Percentiles rank a stretch among this genome's conserved stretches.
These are phyloP conservation scores for Funneliformis geosporum DNA, from an alignment of 192 early-diverging fungal genomes.

Conservation along the genomic window DNA sequence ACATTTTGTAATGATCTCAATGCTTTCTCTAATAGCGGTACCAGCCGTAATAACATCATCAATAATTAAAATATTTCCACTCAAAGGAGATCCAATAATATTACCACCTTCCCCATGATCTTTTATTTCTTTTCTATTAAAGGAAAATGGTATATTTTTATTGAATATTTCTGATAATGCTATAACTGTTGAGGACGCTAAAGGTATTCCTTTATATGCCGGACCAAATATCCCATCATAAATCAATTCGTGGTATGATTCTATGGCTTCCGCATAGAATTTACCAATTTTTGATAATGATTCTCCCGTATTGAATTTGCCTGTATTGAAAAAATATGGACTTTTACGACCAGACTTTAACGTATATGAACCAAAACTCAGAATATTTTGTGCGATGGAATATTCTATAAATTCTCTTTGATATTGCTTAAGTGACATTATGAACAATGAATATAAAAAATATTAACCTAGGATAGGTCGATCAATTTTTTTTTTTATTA, in stretches of 20 bases:
- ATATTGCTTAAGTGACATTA: constrained; percentile 65
- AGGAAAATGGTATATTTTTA: constrained; percentile 77
- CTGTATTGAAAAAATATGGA: constrained; percentile 99
- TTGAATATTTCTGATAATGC: constrained; percentile 64
- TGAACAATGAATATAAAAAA: not conserved
- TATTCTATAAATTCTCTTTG: constrained; percentile 95
- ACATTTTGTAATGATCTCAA: constrained; percentile 74
- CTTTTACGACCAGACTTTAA: constrained; percentile 95
- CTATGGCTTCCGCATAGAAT: constrained; percentile 88
- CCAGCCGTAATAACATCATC: constrained; percentile 99
- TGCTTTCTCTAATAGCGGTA: constrained; percentile 93
- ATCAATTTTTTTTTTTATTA: no score
- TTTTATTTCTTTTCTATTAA: constrained; percentile 99
- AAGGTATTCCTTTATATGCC: constrained; percentile 98
- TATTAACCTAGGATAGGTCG: no score
- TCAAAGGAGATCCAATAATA: constrained; percentile 87
- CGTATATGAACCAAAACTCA: constrained; percentile 90
- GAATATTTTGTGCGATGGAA: constrained; percentile 79
- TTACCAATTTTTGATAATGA: constrained; percentile 80
- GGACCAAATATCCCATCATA: constrained; percentile 96
- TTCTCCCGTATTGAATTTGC: constrained; percentile 90
- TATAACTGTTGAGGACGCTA: constrained; percentile 81
- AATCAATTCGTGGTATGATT: constrained; percentile 57
- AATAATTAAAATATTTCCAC: constrained; percentile 78
- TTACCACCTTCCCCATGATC: constrained; percentile 98